Evolutionary conservation across 257 asterid species (phyloP), one percentile per base, ranked within the genome.

Genomic region (Ajuga chamaepitys): DNA sequence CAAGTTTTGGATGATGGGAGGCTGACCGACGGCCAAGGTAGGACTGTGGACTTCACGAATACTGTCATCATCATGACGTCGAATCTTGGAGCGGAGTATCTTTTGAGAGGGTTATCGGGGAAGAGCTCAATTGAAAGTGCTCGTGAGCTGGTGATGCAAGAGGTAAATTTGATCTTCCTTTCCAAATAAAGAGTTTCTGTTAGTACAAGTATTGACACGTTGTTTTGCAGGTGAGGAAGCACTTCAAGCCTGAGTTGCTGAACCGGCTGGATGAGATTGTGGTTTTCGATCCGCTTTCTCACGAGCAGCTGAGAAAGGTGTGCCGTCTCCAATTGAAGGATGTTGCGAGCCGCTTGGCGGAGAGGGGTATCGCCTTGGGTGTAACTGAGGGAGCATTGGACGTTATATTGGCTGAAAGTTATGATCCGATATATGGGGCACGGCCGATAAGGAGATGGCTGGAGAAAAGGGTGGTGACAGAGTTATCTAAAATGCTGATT

Each of bases 391-490:
- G 89, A 0, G 97, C 99, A 0, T 3, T 87, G 0, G 97, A 93
- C 40, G 80, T 93, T 4, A 88, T 89, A 6, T 59, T 89, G 32
- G 81, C 89, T 0, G 88, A 86, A 22, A 93, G 99, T 57, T 89
- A 87, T 45, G 95, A 88, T 66, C 99, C 97, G 3, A 96, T 91
- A 73, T 93, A 86, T 5, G 99, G 99, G 17, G 99, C 97, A 1
- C 78, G 97, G 0, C 97, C 96, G 0, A 93, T 93, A 26, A 73
- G 99, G 42, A 83, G 99, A 50, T 93, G 99, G 99, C 70, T 93
- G 73, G 97, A 93, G 88, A 93, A 82, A 41, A 75, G 76, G 69
- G 96, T 93, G 21, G 98, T 93, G 32, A 93, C 96, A 0, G 94
- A 89, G 81, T 38, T 89, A 9, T 89, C 99, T 0, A 93, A 87